Evolutionary conservation across 2,329 filamentous ascomycete genomes (phyloP).

Genomic region (Aspergillus sp.): DNA sequence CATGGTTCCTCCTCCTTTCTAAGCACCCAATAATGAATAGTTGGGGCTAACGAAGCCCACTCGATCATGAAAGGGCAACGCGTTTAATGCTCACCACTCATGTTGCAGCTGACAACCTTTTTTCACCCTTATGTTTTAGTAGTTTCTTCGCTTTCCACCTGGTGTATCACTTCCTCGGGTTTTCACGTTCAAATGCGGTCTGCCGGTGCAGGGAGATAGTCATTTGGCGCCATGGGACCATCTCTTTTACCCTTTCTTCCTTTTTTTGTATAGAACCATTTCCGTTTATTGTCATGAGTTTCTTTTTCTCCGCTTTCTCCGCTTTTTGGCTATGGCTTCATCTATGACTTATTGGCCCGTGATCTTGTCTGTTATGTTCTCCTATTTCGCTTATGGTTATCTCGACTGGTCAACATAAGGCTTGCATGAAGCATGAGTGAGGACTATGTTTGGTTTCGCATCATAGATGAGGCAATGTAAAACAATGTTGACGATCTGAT

Average conservation of each 20-base stretch:
- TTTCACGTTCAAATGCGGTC: conserved; percentile 24
- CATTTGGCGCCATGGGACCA: conserved; percentile 33
- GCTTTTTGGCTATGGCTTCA: conserved; percentile 17
- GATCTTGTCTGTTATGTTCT: conserved; percentile 16
- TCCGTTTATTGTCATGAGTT: conserved; percentile 13
- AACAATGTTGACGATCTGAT: conserved; percentile 18
- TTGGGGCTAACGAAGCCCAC: conserved; percentile 9
- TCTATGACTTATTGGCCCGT: conserved; percentile 21
- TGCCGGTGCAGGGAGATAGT: conserved; percentile 28
- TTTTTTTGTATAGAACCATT: conserved; percentile 34
- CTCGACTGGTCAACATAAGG: conserved; percentile 17
- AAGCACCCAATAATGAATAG: conserved; percentile 17
- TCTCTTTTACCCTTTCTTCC: not conserved
- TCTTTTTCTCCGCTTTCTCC: conserved; percentile 10
- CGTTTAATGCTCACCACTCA: too few relatives aligned
- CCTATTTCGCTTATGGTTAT: conserved; percentile 18
- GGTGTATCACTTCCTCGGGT: conserved; percentile 25
- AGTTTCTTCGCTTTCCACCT: conserved; percentile 35
- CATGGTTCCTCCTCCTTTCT: conserved; percentile 45
- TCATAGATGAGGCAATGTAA: conserved; percentile 37
- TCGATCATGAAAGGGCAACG: not conserved
- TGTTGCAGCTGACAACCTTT: conserved; percentile 5
- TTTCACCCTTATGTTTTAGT: conserved; percentile 38
- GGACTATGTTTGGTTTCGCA: conserved; percentile 25
- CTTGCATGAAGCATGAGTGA: conserved; percentile 23